A percentile compares a stretch with the other conserved stretches of the same genome.
phyloP scores from a whole-genome alignment of 2,329 filamentous ascomycete genomes.

The Trichoderma asperellum region DNA sequence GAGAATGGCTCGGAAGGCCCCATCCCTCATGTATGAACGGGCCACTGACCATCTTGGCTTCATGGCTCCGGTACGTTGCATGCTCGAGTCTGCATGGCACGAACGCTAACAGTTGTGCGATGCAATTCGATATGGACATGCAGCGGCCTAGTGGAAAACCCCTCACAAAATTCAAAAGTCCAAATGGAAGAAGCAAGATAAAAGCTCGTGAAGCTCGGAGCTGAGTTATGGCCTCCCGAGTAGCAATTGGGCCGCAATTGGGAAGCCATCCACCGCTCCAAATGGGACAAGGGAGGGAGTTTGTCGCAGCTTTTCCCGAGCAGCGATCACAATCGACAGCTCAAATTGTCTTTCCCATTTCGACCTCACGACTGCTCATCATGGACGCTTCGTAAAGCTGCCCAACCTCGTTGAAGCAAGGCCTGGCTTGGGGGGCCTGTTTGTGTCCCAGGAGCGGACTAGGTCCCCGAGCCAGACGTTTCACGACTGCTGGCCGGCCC shows the following conservation, averaged over 20 bases:
- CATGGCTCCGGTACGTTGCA: constrained; percentile 8
- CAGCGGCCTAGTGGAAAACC: background rate
- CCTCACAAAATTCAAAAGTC: background rate
- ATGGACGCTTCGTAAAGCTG: background rate
- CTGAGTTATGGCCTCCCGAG: background rate
- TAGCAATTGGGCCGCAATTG: constrained; percentile 1
- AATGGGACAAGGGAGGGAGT: background rate
- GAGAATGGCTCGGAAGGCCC: constrained; percentile 15
- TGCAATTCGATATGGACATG: constrained; percentile 4
- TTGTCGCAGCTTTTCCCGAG: constrained; percentile 15
- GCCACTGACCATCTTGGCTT: constrained; percentile 15
- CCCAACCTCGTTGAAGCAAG: constrained; percentile 10
- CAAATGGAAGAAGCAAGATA: background rate
- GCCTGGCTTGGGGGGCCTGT: constrained; percentile 6
- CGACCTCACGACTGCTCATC: constrained; percentile 2
- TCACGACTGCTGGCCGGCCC: constrained; percentile 27
- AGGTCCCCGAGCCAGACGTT: constrained; percentile 21
- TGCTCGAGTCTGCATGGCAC: constrained; percentile 13
- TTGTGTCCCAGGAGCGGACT: constrained; percentile 13
- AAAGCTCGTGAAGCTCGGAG: background rate
- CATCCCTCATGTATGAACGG: constrained; percentile 5
- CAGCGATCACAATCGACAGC: constrained; percentile 13
- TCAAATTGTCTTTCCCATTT: constrained; percentile 11
- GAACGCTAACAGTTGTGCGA: constrained; percentile 23
- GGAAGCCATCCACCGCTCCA: background rate